These are phyloP conservation scores for Puccinia brachypodii DNA, from an alignment of 1,284 basidiomycete genomes.

Conservation along the genomic window DNA sequence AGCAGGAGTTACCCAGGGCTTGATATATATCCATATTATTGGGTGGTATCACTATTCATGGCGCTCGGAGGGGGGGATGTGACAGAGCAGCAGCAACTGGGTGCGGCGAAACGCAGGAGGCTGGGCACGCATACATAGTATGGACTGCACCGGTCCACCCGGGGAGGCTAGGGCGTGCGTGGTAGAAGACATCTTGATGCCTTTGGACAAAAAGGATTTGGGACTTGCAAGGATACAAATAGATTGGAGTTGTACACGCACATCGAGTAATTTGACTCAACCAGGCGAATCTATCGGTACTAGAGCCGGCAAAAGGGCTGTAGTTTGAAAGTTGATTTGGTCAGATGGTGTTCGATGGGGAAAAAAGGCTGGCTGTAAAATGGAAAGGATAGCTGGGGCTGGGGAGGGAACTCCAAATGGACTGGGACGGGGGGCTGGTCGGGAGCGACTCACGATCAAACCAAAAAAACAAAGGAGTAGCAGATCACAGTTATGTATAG, in stretches of 20 bases:
- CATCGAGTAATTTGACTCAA: background rate
- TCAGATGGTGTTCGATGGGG: no score
- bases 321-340: background rate
- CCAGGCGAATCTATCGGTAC: background rate
- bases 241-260: conserved; percentile 2
- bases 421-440: no score
- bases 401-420: no score
- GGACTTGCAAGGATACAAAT: no score
- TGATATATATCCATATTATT: background rate
- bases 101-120: background rate
- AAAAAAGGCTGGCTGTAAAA: no score
- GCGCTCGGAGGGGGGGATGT: background rate
- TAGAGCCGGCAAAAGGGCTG: background rate
- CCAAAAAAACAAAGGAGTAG: no score
- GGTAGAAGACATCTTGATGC: background rate
- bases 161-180: no score
- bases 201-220: no score
- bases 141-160: background rate
- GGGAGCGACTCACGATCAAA: no score
- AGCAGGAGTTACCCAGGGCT: background rate
- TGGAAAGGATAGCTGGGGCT: no score
- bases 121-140: background rate
- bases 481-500: no score
- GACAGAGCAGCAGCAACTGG: background rate
- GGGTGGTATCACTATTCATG: background rate